phyloP scores from a whole-genome alignment of 2,329 filamentous ascomycete genomes.

The Xylariaceae sp. region DNA sequence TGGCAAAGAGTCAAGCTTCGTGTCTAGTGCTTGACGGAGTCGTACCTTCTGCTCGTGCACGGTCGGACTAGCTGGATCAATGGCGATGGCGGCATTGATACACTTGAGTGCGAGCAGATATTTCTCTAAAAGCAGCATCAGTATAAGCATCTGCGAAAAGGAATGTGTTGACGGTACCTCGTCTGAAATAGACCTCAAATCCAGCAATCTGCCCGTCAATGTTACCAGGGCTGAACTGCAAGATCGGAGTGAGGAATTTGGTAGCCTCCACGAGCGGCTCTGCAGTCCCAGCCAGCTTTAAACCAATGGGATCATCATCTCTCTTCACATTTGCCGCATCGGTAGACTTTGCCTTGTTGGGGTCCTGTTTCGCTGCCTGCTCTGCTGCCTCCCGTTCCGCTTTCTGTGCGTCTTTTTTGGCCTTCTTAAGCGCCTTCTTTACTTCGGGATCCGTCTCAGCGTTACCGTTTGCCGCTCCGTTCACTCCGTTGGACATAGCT shows the following conservation, averaged over 20 bases:
- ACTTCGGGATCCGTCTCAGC: slow-evolving; percentile 62
- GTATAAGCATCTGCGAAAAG: not conserved
- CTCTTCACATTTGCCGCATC: slow-evolving; percentile 74
- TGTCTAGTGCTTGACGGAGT: slow-evolving; percentile 61
- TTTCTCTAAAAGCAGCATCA: slow-evolving; percentile 58
- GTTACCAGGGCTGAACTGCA: slow-evolving; percentile 77
- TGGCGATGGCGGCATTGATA: slow-evolving; percentile 65
- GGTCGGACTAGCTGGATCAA: slow-evolving; percentile 66
- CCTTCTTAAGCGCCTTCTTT: slow-evolving; percentile 88
- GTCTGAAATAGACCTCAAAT: slow-evolving; percentile 83
- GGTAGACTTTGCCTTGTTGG: slow-evolving; percentile 67
- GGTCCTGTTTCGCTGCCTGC: slow-evolving; percentile 74
- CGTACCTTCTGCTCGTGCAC: slow-evolving; percentile 72
- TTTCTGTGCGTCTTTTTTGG: slow-evolving; percentile 72
- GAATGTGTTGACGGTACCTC: slow-evolving; percentile 57
- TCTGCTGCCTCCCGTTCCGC: slow-evolving; percentile 76
- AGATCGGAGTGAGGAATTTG: slow-evolving; percentile 77
- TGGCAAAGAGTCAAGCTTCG: slow-evolving; percentile 56
- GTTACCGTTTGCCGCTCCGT: slow-evolving; percentile 44
- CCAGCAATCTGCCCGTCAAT: slow-evolving; percentile 79
- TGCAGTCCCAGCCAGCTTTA: slow-evolving; percentile 73
- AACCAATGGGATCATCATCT: slow-evolving; percentile 82
- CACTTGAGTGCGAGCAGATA: slow-evolving; percentile 83
- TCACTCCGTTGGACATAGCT: slow-evolving; percentile 59
- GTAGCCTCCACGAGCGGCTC: slow-evolving; percentile 82